Conservation (phyloP, 345 rosid genomes). For the Durio zibethinus region DNA sequence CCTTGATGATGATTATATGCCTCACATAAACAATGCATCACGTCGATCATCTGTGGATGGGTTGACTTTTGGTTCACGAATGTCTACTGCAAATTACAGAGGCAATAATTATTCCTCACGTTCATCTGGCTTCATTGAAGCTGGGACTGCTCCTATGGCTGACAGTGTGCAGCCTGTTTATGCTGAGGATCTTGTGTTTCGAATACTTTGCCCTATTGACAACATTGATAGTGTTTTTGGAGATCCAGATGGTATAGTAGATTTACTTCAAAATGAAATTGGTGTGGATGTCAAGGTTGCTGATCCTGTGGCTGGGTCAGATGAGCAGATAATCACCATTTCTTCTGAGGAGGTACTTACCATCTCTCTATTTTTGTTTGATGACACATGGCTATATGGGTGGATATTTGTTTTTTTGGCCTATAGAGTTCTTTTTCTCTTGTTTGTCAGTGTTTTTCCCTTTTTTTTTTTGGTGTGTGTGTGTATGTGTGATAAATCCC, state of each 20-base stretch:
- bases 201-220: conserved; percentile 85
- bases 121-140: conserved; percentile 49
- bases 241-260: conserved; percentile 70
- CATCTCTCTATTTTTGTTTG: conserved; percentile 10
- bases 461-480: not conserved
- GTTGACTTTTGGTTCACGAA: conserved; percentile 48
- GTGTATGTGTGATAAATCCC: not conserved
- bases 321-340: conserved; percentile 78
- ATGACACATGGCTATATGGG: not conserved
- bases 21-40: conserved; percentile 44
- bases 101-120: conserved; percentile 51
- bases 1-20: conserved; percentile 74
- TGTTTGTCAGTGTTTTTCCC: no score
- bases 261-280: conserved; percentile 80
- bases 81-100: conserved; percentile 46
- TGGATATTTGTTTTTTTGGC: not conserved
- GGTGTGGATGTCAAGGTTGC: conserved; percentile 86
- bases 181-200: conserved; percentile 80
- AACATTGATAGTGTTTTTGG: conserved; percentile 70
- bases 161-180: conserved; percentile 55
- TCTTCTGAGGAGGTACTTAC: conserved; percentile 87
- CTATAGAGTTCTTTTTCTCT: not conserved
- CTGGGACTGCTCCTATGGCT: conserved; percentile 42
- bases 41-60: conserved; percentile 62
- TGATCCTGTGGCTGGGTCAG: conserved; percentile 79